Conservation (phyloP, 148 eudicot species). For the Nepenthes mirabilis region DNA sequence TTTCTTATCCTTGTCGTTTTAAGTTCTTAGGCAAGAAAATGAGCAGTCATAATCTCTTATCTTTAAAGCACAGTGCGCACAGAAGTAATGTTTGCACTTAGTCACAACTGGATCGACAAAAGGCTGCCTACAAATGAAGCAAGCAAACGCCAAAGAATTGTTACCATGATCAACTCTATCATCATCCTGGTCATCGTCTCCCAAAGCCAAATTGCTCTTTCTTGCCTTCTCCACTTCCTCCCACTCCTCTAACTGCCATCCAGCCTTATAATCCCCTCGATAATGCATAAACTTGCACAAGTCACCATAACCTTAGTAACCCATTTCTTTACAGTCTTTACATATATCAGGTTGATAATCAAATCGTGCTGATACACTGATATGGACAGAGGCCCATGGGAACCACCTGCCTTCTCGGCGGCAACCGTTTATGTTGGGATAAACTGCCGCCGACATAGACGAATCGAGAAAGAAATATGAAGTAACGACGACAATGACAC, state of each 20-base stretch:
- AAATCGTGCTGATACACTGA: constrained; percentile 81
- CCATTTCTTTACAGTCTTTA: constrained; percentile 87
- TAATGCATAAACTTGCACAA: constrained; percentile 95
- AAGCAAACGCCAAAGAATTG: constrained; percentile 67
- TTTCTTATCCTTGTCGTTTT: too few relatives aligned
- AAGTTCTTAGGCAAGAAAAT: neutral
- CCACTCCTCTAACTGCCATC: constrained; percentile 97
- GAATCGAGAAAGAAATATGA: too few relatives aligned
- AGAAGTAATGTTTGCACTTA: constrained; percentile 89
- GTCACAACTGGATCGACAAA: constrained; percentile 86
- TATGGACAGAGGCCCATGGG: constrained; percentile 92
- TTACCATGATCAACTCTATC: constrained; percentile 53
- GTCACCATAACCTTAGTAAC: constrained; percentile 98
- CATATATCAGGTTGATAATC: constrained; percentile 94
- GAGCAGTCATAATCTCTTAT: constrained; percentile 13
- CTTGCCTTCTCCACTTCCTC: constrained; percentile 73
- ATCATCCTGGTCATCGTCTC: constrained; percentile 37
- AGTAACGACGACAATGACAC: too few relatives aligned
- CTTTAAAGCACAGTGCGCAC: constrained; percentile 88
- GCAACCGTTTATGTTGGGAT: too few relatives aligned
- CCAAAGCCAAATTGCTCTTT: constrained; percentile 67
- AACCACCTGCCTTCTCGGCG: constrained; percentile 85
- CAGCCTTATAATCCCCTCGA: constrained; percentile 91
- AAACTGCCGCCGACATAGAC: too few relatives aligned
- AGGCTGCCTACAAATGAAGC: constrained; percentile 72